Conservation (phyloP, 2,329 filamentous ascomycete genomes). For the Mariannaea sp. region DNA sequence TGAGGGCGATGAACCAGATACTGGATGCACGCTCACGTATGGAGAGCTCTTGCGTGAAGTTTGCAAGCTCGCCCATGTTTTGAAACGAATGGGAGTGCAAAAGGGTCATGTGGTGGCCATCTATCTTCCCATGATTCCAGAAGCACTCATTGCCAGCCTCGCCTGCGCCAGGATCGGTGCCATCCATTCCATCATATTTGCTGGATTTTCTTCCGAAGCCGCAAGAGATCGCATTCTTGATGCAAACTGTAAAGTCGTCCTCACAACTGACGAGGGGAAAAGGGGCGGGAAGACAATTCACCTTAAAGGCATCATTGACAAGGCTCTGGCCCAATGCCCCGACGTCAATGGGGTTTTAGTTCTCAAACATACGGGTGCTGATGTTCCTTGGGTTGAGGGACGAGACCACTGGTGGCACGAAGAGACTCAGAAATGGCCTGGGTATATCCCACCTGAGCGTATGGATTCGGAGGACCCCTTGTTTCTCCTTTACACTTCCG, state of each 20-base stretch:
- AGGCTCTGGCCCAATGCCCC: slow-evolving; percentile 80
- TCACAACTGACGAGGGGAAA: slow-evolving; percentile 92
- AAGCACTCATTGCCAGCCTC: slow-evolving; percentile 77
- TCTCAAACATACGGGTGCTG: slow-evolving; percentile 86
- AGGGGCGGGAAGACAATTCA: slow-evolving; percentile 91
- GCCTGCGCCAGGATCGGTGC: slow-evolving; percentile 88
- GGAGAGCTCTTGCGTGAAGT: slow-evolving; percentile 88
- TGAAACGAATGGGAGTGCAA: slow-evolving; percentile 89
- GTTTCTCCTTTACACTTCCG: slow-evolving; percentile 93
- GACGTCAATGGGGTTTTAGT: slow-evolving; percentile 81
- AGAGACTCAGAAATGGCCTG: slow-evolving; percentile 89
- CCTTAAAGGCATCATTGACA: slow-evolving; percentile 95
- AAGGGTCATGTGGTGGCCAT: slow-evolving; percentile 95
- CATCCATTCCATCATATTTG: slow-evolving; percentile 92
- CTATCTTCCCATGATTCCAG: slow-evolving; percentile 96
- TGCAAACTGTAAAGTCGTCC: slow-evolving; percentile 83
- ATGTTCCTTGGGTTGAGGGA: slow-evolving; percentile 81
- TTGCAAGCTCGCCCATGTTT: slow-evolving; percentile 76
- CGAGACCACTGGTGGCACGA: slow-evolving; percentile 96
- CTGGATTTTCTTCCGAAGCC: slow-evolving; percentile 91
- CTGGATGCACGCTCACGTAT: slow-evolving; percentile 84
- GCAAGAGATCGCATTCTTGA: slow-evolving; percentile 88
- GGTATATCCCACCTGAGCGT: slow-evolving; percentile 81
- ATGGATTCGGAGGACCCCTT: slow-evolving; percentile 91
- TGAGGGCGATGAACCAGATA: slow-evolving; percentile 88